Base-by-base conservation (phyloP, 192 early-diverging fungal genomes). In the Backusella parvicylindrica region DNA sequence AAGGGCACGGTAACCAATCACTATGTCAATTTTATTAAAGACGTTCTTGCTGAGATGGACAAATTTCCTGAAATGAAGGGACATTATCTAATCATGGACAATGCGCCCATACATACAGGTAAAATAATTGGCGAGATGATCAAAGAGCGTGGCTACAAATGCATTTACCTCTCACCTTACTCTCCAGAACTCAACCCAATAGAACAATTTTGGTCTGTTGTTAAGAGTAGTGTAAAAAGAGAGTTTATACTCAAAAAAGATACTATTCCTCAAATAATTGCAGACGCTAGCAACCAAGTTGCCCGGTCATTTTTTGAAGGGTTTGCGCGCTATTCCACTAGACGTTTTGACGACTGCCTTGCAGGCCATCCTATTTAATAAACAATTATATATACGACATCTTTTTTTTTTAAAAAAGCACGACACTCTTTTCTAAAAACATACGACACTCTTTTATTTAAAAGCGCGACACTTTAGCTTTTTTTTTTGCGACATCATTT, bases 151-250 rank as follows among this genome's bases (percentile, higher is more conserved):
- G 68, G 77, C 13, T 40, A 75, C 40, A 63, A 66, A 4, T 71
- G 73, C 47, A 16, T 75, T n/a, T 79, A 70, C 43, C 50, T 72
- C 0, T 69, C 73, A 37, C 49, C 73, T 18, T 70, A 68, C n/a
- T 79, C 78, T 33, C 60, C 73, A 28, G 72, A 73, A 47, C 70
- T 79, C 5, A 79, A 75, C 49, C 78, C 73, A 23, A 72, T 72
- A 13, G 73, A 79, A 66, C 65, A 79, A 12, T 79, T 71, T 28
- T 75, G 73, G 78, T 75, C 73, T n/a, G n/a, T n/a, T n/a, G n/a
- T n/a, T n/a, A n/a, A n/a, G n/a, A n/a, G n/a, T n/a, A n/a, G n/a
- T n/a, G n/a, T n/a, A n/a, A n/a, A n/a, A n/a, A n/a, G n/a, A n/a
- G n/a, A n/a, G n/a, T n/a, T n/a, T n/a, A n/a, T n/a, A n/a, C n/a